Percentiles rank a stretch among this genome's conserved stretches.
Conservation (phyloP, 2,329 filamentous ascomycete genomes). For the Monosporascus sp. region DNA sequence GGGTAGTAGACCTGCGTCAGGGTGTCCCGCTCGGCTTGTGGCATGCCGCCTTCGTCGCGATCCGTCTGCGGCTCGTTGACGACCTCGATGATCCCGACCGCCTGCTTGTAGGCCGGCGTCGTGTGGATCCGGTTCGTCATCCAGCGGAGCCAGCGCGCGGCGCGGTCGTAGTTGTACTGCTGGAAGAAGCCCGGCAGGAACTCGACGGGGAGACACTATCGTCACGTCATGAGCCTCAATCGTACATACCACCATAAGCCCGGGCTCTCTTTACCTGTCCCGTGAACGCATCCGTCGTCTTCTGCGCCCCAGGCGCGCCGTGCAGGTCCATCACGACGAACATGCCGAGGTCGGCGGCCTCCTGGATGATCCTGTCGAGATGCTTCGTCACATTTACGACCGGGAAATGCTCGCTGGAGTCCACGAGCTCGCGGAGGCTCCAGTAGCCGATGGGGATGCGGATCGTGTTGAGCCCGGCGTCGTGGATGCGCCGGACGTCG, state of each 20-base stretch:
- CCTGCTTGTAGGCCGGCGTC: constrained; percentile 30
- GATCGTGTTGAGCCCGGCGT: constrained; percentile 46
- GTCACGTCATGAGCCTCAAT: constrained; percentile 1
- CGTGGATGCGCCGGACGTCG: constrained; percentile 44
- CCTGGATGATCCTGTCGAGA: constrained; percentile 20
- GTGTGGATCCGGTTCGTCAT: constrained; percentile 37
- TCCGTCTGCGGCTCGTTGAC: constrained; percentile 40
- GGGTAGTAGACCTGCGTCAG: constrained; percentile 36
- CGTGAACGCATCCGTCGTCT: constrained; percentile 32
- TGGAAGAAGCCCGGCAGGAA: constrained; percentile 38
- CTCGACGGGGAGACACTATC: constrained; percentile 4
- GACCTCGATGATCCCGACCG: constrained; percentile 42
- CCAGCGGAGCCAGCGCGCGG: constrained; percentile 36
- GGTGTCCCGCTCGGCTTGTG: constrained; percentile 11
- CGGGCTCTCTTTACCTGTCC: constrained; percentile 15
- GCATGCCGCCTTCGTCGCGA: constrained; percentile 4
- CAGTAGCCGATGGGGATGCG: constrained; percentile 52
- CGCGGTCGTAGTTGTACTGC: constrained; percentile 40
- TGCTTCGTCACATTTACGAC: constrained; percentile 36
- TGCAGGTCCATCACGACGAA: constrained; percentile 41
- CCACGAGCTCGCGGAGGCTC: constrained; percentile 45
- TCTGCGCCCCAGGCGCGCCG: constrained; percentile 36
- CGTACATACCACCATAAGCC: neutral
- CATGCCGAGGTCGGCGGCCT: constrained; percentile 32
- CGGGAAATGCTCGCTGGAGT: constrained; percentile 46